Evolutionary conservation across 164 flowering plant genomes (phyloP).

Genomic region (Stephania yunnanensis): DNA sequence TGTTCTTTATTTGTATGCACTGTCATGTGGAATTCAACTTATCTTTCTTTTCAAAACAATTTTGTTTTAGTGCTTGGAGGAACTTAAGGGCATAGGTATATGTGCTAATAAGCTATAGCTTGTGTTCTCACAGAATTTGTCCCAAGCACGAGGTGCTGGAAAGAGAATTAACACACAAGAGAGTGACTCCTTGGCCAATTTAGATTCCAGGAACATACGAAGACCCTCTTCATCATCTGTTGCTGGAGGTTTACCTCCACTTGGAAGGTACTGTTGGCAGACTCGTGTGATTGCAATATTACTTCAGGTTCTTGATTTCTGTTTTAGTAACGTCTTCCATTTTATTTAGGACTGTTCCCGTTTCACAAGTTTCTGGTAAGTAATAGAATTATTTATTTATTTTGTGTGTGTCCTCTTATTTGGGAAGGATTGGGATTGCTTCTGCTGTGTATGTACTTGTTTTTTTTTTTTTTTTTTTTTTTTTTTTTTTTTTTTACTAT

Average conservation of each 20-base stretch:
- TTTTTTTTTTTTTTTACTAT: background rate
- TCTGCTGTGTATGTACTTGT: background rate
- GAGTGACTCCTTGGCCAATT: constrained; percentile 47
- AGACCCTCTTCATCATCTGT: constrained; percentile 77
- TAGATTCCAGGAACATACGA: constrained; percentile 54
- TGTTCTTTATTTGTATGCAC: background rate
- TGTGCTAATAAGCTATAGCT: background rate
- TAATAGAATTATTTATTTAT: constrained; percentile 1
- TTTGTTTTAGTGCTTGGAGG: background rate
- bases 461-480: background rate
- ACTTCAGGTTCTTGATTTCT: background rate
- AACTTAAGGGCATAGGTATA: background rate
- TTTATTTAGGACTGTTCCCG: constrained; percentile 55
- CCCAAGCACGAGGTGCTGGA: constrained; percentile 60
- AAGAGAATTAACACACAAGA: constrained; percentile 53
- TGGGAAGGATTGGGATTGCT: background rate
- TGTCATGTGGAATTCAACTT: background rate
- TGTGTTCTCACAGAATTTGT: constrained; percentile 47
- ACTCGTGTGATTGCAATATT: background rate
- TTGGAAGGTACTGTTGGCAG: constrained; percentile 60
- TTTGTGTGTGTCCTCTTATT: background rate
- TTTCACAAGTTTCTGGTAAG: constrained; percentile 78
- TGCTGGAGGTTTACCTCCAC: constrained; percentile 88
- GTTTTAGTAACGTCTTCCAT: constrained; percentile 15
- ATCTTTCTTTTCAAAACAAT: background rate